Evolutionary conservation across 352 stramenopile species (phyloP), one percentile per base, ranked within the genome.

Genomic region (Phytopythium ostracodes): DNA sequence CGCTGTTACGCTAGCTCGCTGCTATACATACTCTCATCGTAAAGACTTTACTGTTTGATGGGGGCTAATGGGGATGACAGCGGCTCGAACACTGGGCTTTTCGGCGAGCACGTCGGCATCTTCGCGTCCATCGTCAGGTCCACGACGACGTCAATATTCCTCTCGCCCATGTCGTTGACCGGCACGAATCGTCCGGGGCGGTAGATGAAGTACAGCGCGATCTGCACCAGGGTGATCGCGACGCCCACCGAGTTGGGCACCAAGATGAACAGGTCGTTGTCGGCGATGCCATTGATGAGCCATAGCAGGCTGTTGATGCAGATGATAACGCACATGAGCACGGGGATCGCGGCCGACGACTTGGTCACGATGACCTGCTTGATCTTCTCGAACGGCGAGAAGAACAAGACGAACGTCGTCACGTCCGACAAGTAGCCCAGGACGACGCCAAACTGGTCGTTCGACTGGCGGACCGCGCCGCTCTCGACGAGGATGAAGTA

Each of bases 281-380:
- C 66, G 11, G 84, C 40, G 17, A 78, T 60, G 17, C 73, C 77
- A 55, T 79, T 82, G 51, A 76, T 29, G 58, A 84, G 62, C 77
- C 81, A 91, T 31, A 89, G 67, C 6, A 56, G 47, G 59, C 79
- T 84, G 71, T 86, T 91, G 57, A 76, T 20, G 12, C 70, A 64
- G 8, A 74, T 79, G 29, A 78, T 71, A 6, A 59, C 15, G 20
- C 75, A 75, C 66, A 91, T 73, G n/a, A 70, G 12, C 22, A 84
- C 68, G 7, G 69, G 71, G 36, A 91, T 86, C 4, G 72, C 78
- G 61, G 71, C 60, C 20, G 68, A 67, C 14, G 62, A 72, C 54
- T 72, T 75, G 47, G 65, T 70, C n/a, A 54, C 7, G 14, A 75
- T 57, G 8, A 72, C 68, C 33, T 65, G 61, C 50, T 72, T 72